phyloP scores from a whole-genome alignment of 129 eudicot genomes.

The Saposhnikovia divaricata region DNA sequence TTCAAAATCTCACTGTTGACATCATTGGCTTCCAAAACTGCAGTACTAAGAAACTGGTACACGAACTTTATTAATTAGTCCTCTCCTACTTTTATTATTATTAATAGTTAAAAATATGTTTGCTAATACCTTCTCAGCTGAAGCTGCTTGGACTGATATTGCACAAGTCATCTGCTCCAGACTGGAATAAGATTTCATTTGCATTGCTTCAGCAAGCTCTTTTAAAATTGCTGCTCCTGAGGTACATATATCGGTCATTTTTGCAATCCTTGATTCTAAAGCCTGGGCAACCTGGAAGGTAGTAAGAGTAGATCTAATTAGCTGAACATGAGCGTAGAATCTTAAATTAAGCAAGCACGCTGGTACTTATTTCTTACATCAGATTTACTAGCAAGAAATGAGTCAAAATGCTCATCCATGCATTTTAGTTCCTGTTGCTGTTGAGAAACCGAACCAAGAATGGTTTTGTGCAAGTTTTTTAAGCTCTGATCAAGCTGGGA shows the following conservation, averaged over 20 bases:
- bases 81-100: neutral
- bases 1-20: slow-evolving; percentile 47
- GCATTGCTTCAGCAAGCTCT: slow-evolving; percentile 42
- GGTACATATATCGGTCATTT: slow-evolving; percentile 42
- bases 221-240: slow-evolving; percentile 45
- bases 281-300: slow-evolving; percentile 42
- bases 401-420: slow-evolving; percentile 50
- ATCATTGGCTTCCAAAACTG: slow-evolving; percentile 55
- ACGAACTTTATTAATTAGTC: slow-evolving; percentile 15
- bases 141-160: slow-evolving; percentile 40
- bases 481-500: slow-evolving; percentile 62
- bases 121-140: slow-evolving; percentile 53
- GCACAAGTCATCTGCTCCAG: slow-evolving; percentile 45
- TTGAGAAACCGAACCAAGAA: slow-evolving; percentile 54
- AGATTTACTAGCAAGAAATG: slow-evolving; percentile 66
- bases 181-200: slow-evolving; percentile 48
- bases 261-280: slow-evolving; percentile 61
- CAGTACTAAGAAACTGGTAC: slow-evolving; percentile 51
- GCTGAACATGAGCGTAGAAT: neutral
- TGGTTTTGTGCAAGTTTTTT: slow-evolving; percentile 61
- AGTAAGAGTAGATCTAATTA: neutral
- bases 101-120: neutral
- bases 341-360: slow-evolving; percentile 9
- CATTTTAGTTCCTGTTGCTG: slow-evolving; percentile 62
- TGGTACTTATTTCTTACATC: slow-evolving; percentile 39